These are phyloP conservation scores for Urochloa ruziziensis DNA, from an alignment of 176 grass and related monocot species.

Conservation along the genomic window DNA sequence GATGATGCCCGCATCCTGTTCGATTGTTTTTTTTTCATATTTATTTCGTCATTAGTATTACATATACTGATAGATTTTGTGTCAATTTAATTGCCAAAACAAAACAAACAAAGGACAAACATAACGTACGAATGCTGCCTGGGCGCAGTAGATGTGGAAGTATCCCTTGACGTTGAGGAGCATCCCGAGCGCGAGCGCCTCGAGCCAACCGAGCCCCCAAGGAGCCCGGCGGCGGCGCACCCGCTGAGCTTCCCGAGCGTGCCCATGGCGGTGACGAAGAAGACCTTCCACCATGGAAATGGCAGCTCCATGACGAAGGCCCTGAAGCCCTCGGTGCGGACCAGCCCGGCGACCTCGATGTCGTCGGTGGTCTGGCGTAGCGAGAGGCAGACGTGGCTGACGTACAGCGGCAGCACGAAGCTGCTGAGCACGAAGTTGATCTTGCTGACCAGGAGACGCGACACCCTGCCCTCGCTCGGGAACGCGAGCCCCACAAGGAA, in stretches of 20 bases:
- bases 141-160: slow-evolving; percentile 77
- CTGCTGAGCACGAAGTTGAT: slow-evolving; percentile 69
- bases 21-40: no score
- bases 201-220: slow-evolving; percentile 44
- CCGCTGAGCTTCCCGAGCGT: slow-evolving; percentile 57
- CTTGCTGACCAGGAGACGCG: slow-evolving; percentile 62
- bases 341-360: slow-evolving; percentile 10
- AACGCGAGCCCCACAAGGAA: slow-evolving; percentile 30
- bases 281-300: slow-evolving; percentile 43
- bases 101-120: no score
- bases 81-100: no score
- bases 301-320: slow-evolving; percentile 47
- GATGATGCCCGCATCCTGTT: slow-evolving; percentile 45
- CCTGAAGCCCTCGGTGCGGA: not conserved
- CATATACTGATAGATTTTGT: no score
- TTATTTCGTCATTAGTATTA: no score
- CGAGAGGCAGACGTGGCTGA: slow-evolving; percentile 52
- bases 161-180: slow-evolving; percentile 82
- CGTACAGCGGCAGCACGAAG: slow-evolving; percentile 63
- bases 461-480: slow-evolving; percentile 60
- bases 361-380: slow-evolving; percentile 47
- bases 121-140: slow-evolving; percentile 45
- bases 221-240: slow-evolving; percentile 29
- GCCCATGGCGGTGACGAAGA: slow-evolving; percentile 49
- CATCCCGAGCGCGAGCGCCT: slow-evolving; percentile 63